These are phyloP conservation scores for Boletus vinaceobasis DNA, from an alignment of 768 basidiomycete species.

Conservation along the genomic window DNA sequence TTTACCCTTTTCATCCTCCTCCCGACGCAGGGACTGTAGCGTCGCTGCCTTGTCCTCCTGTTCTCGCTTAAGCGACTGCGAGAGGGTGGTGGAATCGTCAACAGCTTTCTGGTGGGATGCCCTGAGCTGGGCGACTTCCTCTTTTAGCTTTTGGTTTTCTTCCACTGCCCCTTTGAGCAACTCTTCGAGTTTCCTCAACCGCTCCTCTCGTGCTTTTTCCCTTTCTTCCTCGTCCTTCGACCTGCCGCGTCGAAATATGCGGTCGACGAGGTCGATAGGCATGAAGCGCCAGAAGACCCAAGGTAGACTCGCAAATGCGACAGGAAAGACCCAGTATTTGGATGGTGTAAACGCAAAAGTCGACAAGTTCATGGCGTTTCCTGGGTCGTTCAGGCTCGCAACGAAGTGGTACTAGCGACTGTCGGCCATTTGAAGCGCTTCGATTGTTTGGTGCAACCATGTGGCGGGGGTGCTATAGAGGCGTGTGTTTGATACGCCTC, in stretches of 20 bases:
- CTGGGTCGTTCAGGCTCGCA: conserved; percentile 21
- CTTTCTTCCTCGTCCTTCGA: conserved; percentile 23
- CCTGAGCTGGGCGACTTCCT: conserved; percentile 16
- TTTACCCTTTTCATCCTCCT: conserved; percentile 20
- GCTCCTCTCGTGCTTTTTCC: conserved; percentile 12
- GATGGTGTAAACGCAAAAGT: conserved; percentile 27
- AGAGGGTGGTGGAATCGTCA: conserved; percentile 11
- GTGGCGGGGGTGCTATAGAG: conserved; percentile 22
- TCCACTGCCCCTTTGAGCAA: conserved; percentile 1
- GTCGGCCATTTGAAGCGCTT: conserved; percentile 26
- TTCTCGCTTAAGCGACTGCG: conserved; percentile 18
- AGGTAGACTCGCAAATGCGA: conserved; percentile 29
- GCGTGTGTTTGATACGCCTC: conserved; percentile 24
- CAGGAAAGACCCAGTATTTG: conserved; percentile 26
- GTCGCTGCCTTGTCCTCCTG: conserved; percentile 12
- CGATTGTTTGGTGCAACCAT: conserved; percentile 26
- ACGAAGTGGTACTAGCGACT: conserved; percentile 10
- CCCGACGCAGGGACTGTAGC: conserved; percentile 20
- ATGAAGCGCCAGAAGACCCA: conserved; percentile 21
- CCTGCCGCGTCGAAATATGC: neutral
- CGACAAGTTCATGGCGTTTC: conserved; percentile 28
- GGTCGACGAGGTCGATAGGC: neutral
- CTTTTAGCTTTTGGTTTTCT: conserved; percentile 18
- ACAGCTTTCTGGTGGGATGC: neutral
- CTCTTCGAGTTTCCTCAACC: conserved; percentile 18